These are phyloP conservation scores for Amanita polypyramis DNA, from an alignment of 768 basidiomycete genomes.

Conservation along the genomic window DNA sequence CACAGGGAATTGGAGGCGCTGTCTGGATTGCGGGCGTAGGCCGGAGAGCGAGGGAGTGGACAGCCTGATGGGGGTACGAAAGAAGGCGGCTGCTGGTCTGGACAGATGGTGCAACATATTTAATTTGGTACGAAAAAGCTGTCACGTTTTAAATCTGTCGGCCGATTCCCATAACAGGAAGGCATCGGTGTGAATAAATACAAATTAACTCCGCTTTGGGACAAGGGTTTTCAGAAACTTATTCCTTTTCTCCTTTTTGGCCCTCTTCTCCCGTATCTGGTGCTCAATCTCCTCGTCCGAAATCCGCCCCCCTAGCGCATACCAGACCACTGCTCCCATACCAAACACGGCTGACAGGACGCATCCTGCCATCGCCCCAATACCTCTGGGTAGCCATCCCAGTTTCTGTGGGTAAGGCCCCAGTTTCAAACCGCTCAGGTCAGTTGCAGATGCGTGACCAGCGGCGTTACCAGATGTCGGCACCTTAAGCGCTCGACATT, in stretches of 20 bases:
- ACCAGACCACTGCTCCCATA: constrained; percentile 79
- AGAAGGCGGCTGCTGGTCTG: background rate
- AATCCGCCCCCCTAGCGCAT: constrained; percentile 61
- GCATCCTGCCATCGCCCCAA: constrained; percentile 71
- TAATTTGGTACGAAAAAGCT: background rate
- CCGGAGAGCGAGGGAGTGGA: background rate
- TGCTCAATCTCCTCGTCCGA: constrained; percentile 77
- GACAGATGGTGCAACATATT: constrained; percentile 6
- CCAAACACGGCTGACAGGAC: constrained; percentile 79
- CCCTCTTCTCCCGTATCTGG: constrained; percentile 47
- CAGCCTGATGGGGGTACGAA: constrained; percentile 6
- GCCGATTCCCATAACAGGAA: background rate
- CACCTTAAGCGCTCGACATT: constrained; percentile 56
- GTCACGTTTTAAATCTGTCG: background rate
- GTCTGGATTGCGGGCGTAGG: background rate
- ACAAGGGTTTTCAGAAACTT: constrained; percentile 26
- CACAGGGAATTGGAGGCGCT: background rate
- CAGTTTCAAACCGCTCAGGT: constrained; percentile 51
- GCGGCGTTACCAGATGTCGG: constrained; percentile 79
- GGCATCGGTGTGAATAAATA: too few relatives aligned
- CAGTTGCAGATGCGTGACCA: constrained; percentile 58
- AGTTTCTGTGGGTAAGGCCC: constrained; percentile 68
- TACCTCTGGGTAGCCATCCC: constrained; percentile 67
- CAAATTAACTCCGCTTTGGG: background rate
- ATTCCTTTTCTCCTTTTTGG: constrained; percentile 43